A percentile compares a stretch with the other conserved stretches of the same genome.
phyloP scores from a whole-genome alignment of 2,329 filamentous ascomycete genomes.

The Penicillium sp. region DNA sequence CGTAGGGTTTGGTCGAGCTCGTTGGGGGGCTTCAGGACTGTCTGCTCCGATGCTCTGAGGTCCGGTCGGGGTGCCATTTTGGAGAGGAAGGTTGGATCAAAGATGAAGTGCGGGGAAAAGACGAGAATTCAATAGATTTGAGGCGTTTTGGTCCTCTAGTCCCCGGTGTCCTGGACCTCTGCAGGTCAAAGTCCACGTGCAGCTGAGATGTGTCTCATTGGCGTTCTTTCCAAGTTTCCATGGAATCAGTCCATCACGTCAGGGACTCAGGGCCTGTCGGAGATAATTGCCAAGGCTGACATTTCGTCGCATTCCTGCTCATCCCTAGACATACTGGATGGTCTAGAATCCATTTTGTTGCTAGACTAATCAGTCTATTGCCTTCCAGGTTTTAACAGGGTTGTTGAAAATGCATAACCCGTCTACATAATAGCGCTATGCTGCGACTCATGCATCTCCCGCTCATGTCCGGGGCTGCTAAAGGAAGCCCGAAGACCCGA shows the following conservation, averaged over 20 bases:
- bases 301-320: not conserved
- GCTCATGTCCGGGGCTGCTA: no score
- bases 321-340: not conserved
- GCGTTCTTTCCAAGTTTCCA: no score
- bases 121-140: not conserved
- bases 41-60: not conserved
- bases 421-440: no score
- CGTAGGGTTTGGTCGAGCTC: conserved; percentile 18
- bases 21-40: not conserved
- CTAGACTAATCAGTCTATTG: no score
- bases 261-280: not conserved
- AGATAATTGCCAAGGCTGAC: not conserved
- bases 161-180: no score
- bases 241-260: not conserved
- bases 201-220: not conserved
- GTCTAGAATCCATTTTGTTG: not conserved
- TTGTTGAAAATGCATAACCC: no score
- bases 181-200: not conserved
- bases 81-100: not conserved
- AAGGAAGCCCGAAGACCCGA: no score
- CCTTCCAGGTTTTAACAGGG: no score
- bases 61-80: conserved; percentile 2
- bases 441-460: no score
- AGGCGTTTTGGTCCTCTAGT: not conserved
- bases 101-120: not conserved